Conservation (phyloP, 345 rosid genomes). For the Gossypium herbaceum region DNA sequence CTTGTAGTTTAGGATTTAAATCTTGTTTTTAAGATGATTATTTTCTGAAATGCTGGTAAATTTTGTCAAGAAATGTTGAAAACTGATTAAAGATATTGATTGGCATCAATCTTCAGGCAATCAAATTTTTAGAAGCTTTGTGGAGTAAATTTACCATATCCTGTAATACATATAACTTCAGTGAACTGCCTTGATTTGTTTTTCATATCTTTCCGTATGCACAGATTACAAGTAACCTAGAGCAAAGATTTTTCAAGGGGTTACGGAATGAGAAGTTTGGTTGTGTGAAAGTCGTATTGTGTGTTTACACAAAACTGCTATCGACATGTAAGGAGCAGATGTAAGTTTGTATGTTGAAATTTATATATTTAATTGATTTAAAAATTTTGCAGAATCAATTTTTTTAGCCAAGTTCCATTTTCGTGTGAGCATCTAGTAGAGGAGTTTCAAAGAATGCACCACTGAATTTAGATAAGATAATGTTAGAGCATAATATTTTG, state of each 20-base stretch:
- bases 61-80: not conserved
- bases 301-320: constrained; percentile 79
- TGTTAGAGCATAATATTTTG: constrained; percentile 1
- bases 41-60: not conserved
- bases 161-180: not conserved
- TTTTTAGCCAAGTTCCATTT: not conserved
- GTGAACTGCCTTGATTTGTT: not conserved
- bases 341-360: constrained; percentile 42
- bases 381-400: not conserved
- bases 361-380: not conserved
- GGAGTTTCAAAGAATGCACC: constrained; percentile 1
- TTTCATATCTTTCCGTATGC: not conserved
- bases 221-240: constrained; percentile 33
- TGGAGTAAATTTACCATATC: not conserved
- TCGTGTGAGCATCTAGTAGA: not conserved
- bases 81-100: not conserved
- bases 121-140: not conserved
- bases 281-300: constrained; percentile 69
- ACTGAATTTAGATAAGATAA: not conserved
- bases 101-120: not conserved
- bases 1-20: constrained; percentile 1
- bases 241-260: constrained; percentile 97
- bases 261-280: constrained; percentile 81
- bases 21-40: not conserved
- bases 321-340: constrained; percentile 87